Conservation (phyloP, 257 asterid species). For the Solanum appendiculatum region DNA sequence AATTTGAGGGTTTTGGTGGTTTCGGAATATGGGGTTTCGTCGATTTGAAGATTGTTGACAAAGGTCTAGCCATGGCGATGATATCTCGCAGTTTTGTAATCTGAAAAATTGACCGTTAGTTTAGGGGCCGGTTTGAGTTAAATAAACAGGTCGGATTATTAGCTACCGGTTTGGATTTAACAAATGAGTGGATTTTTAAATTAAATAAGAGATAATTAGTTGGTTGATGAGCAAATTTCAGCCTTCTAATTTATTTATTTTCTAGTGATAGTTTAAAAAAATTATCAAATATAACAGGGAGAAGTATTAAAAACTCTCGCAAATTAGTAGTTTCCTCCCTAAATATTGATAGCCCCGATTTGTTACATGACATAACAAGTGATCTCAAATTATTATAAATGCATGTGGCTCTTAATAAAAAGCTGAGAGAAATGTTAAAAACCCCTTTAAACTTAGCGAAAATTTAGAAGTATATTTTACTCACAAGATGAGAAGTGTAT, state of each 20-base stretch:
- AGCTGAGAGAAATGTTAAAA: no score
- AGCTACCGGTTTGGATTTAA: background rate
- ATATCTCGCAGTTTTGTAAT: background rate
- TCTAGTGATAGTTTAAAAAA: no score
- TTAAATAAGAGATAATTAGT: background rate
- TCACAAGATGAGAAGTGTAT: no score
- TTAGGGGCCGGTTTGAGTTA: background rate
- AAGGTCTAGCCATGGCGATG: constrained; percentile 22
- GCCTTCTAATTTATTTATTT: background rate
- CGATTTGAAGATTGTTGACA: constrained; percentile 55
- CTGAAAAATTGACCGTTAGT: background rate
- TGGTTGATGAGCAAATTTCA: background rate
- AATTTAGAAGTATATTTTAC: no score
- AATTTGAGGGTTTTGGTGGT: constrained; percentile 5
- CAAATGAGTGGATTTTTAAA: background rate
- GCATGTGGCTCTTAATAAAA: no score
- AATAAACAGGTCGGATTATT: background rate
- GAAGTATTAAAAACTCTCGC: no score
- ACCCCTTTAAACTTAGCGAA: no score
- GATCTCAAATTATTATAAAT: no score
- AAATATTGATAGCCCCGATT: no score
- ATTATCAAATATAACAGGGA: no score
- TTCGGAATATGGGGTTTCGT: constrained; percentile 31
- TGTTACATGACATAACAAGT: no score
- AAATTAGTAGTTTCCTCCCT: no score